Evolutionary conservation across 805 yeast genomes (phyloP).

Genomic region (Candida ponderosae): DNA sequence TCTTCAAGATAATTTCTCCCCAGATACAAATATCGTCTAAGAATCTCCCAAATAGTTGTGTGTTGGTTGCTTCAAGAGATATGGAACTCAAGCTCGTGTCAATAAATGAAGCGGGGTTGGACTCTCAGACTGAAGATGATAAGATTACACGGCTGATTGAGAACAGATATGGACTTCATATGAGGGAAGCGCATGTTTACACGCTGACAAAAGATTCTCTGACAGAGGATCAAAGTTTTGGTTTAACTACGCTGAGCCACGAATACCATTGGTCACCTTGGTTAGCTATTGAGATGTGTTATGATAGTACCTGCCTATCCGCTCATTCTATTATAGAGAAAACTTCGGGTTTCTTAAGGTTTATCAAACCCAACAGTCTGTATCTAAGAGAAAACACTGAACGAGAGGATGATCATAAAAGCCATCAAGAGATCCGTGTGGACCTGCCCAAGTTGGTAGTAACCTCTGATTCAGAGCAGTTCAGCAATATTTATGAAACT

Average conservation of each 20-base stretch:
- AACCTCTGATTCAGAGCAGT: conserved; percentile 50
- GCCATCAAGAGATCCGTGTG: conserved; percentile 22
- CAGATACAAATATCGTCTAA: conserved; percentile 51
- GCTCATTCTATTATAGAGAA: conserved; percentile 42
- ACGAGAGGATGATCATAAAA: not conserved
- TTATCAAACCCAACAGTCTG: conserved; percentile 44
- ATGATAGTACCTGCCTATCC: conserved; percentile 34
- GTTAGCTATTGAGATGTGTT: conserved; percentile 57
- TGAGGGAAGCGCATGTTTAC: conserved; percentile 49
- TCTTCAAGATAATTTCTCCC: conserved; percentile 50
- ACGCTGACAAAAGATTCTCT: conserved; percentile 36
- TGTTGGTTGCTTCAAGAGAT: conserved; percentile 48
- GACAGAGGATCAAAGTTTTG: conserved; percentile 22
- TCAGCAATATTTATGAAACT: conserved; percentile 42
- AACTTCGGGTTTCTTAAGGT: conserved; percentile 42
- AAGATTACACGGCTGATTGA: conserved; percentile 39
- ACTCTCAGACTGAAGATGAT: conserved; percentile 24
- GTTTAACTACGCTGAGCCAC: conserved; percentile 11
- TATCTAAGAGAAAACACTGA: conserved; percentile 24
- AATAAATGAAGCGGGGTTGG: conserved; percentile 34
- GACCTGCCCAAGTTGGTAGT: conserved; percentile 41
- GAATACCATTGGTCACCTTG: conserved; percentile 53
- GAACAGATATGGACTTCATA: conserved; percentile 45
- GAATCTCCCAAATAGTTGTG: conserved; percentile 37
- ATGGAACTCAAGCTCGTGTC: conserved; percentile 46